Evolutionary conservation across 108 stramenopile species (phyloP).

Genomic region (Fistulifera pelliculosa): DNA sequence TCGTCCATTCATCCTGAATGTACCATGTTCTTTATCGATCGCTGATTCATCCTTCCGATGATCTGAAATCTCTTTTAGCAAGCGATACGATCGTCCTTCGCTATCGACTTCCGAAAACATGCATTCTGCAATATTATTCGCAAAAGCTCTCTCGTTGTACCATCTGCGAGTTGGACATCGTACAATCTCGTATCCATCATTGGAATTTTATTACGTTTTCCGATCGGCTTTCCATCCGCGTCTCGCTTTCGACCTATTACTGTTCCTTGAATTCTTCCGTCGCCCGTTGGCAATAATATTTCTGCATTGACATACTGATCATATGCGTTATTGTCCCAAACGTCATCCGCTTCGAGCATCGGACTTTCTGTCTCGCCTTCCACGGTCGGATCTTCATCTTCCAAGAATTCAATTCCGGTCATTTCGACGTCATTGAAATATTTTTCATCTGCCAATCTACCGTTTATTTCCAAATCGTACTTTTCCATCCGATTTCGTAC

Average conservation of each 20-base stretch:
- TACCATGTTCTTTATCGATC: constrained; percentile 3
- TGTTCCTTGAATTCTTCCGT: constrained; percentile 7
- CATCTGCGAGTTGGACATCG: constrained; percentile 34
- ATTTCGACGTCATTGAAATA: background rate
- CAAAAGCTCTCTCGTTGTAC: constrained; percentile 11
- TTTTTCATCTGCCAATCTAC: background rate
- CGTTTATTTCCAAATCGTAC: constrained; percentile 4
- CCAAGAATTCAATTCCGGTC: background rate
- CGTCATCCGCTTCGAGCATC: background rate
- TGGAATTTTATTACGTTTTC: constrained; percentile 15
- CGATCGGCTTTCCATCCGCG: constrained; percentile 23
- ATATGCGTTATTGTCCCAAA: background rate
- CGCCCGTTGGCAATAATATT: constrained; percentile 3
- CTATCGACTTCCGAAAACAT: constrained; percentile 13
- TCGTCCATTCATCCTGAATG: background rate
- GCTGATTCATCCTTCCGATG: constrained; percentile 15
- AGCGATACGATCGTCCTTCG: constrained; percentile 4
- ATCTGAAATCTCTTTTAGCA: constrained; percentile 23
- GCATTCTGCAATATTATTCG: constrained; percentile 26
- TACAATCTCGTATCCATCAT: constrained; percentile 22
- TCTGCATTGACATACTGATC: background rate
- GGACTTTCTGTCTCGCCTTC: background rate
- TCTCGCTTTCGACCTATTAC: constrained; percentile 19
- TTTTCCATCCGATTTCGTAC: background rate
- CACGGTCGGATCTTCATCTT: background rate